Conservation (phyloP, 805 yeast genomes). For the Kodamaea kakaduensis region DNA sequence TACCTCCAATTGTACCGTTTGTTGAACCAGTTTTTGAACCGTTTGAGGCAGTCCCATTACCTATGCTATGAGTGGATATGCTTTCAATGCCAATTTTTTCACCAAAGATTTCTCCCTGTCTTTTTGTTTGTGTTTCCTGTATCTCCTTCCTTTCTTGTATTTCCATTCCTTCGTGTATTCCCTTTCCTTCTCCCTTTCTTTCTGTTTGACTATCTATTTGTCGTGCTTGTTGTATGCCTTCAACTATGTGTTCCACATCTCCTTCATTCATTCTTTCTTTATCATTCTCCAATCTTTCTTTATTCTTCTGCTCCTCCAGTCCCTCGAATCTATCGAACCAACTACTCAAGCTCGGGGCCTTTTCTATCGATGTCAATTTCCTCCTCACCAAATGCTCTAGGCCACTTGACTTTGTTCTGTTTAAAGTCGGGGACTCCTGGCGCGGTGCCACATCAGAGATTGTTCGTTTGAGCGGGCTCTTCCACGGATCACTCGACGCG, state of each 20-base stretch:
- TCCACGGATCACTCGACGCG: conserved; percentile 1
- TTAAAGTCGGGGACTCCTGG: conserved; percentile 29
- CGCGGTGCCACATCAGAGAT: conserved; percentile 26
- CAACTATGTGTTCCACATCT: no score
- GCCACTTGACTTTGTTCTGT: conserved; percentile 37
- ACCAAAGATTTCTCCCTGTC: background rate
- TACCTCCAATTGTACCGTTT: no score
- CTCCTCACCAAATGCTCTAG: conserved; percentile 14
- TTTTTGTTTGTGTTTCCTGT: background rate
- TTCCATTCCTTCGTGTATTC: no score
- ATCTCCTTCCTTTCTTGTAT: no score
- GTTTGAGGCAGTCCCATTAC: no score
- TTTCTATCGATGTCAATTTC: conserved; percentile 1
- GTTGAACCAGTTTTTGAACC: no score
- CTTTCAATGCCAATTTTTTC: no score
- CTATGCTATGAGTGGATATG: no score
- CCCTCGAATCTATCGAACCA: conserved; percentile 33
- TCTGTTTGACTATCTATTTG: no score
- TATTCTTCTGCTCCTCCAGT: background rate
- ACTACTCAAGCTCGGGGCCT: conserved; percentile 12
- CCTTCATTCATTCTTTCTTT: background rate
- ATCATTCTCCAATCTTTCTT: background rate
- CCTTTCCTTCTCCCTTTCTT: no score
- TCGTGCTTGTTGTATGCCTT: no score
- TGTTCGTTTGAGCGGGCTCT: conserved; percentile 23